Base-by-base conservation (phyloP, 106 monocot species). In the Dactylorhiza incarnata region DNA sequence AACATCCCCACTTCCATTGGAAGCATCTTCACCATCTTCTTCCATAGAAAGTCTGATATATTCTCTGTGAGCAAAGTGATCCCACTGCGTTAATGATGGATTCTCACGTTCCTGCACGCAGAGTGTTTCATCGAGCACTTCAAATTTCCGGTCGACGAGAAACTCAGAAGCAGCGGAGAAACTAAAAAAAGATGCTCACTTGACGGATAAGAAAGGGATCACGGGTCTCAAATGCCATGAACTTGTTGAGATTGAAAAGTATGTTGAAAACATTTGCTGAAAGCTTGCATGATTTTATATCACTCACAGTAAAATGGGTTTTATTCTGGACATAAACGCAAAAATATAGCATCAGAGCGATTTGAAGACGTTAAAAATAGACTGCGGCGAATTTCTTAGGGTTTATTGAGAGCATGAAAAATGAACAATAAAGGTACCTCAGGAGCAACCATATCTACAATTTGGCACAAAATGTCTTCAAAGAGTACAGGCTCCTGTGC, bases 21-120 rank as follows among this genome's bases (percentile, higher is more conserved):
- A 96, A n/a, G 96, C 93, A 96, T 96, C 91, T 82, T 95, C 94
- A 79, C 85, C 96, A 79, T 96, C 96, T 87, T 96, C 96, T 81
- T 95, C 96, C 96, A 96, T 93, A 20, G 93, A 93, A 48, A 96
- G 75, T 55, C 96, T 87, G 23, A 93, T 93, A 76, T 96, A 96
- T 77, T 96, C 96, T 78, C 93, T 90, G 58, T 85, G 96, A 46
- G 96, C 96, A 84, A 93, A 96, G 1, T 89, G 86, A 44, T 96
- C 96, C 96, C 96, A 96, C 72, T 96, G 89, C 0, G 96, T 96
- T 84, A 93, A 79, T n/a, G 81, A 91, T 49, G 96, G 96, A 80
- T 96, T 81, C 81, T 96, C 96, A 54, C 93, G 85, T 74, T 96
- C 96, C 96, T 96, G 74, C 67, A 83, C 3, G 37, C 37, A 29